Evolutionary conservation across 306 rosid genomes (phyloP).

Genomic region (Castanopsis chinensis): DNA sequence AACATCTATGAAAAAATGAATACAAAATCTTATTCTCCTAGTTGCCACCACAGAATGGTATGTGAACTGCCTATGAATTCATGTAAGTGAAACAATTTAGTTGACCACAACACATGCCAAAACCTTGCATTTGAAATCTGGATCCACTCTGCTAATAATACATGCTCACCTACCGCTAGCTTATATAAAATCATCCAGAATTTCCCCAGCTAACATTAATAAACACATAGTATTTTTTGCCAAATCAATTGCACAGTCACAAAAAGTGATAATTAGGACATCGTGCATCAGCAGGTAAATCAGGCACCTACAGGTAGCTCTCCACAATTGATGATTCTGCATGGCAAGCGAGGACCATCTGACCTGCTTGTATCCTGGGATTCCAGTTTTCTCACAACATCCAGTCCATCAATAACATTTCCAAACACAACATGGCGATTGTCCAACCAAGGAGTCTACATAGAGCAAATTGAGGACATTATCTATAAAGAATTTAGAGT

Average conservation of each 20-base stretch:
- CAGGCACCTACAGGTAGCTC: conserved; percentile 61
- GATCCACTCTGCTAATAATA: background rate
- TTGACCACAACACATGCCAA: background rate
- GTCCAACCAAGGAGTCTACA: conserved; percentile 95
- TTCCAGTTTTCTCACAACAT: conserved; percentile 67
- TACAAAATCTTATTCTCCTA: background rate
- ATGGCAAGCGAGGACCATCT: conserved; percentile 69
- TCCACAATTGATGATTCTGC: conserved; percentile 76
- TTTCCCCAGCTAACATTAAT: background rate
- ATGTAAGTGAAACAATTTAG: background rate
- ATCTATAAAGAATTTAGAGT: conserved; percentile 6
- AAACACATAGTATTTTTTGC: background rate
- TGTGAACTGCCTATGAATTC: background rate
- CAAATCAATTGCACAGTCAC: background rate
- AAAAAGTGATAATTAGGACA: conserved; percentile 9
- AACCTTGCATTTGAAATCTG: background rate
- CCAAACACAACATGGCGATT: conserved; percentile 88
- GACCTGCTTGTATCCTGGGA: conserved; percentile 76
- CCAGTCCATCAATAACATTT: conserved; percentile 74
- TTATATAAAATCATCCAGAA: background rate
- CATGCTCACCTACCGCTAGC: background rate
- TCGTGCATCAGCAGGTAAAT: conserved; percentile 6
- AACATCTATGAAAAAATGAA: background rate
- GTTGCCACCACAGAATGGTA: background rate
- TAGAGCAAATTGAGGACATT: conserved; percentile 24